Conservation (phyloP, 1,139 yeast genomes). For the Suhomyces coccinellae region DNA sequence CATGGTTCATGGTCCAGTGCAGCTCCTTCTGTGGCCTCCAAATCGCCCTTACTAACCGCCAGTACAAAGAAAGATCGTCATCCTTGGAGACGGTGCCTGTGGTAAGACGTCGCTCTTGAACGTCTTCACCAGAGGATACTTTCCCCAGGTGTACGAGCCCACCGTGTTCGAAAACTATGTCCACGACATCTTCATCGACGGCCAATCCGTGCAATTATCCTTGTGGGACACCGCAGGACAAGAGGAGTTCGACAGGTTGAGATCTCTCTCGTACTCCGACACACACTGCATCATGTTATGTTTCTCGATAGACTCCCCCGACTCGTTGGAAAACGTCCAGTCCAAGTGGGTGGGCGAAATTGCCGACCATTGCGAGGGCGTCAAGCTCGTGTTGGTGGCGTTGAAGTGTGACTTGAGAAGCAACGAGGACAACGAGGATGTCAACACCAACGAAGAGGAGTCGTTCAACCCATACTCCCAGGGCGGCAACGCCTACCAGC, state of each 20-base stretch:
- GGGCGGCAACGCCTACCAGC: constrained; percentile 37
- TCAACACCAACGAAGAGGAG: constrained; percentile 31
- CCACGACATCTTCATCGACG: constrained; percentile 95
- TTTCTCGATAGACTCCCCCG: constrained; percentile 91
- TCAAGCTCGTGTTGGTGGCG: constrained; percentile 89
- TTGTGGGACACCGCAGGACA: constrained; percentile 99
- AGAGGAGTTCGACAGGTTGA: constrained; percentile 92
- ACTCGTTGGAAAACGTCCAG: constrained; percentile 92
- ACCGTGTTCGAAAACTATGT: constrained; percentile 97
- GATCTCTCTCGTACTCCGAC: constrained; percentile 88
- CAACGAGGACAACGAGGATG: constrained; percentile 33
- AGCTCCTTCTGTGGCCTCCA: no score
- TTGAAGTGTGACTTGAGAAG: constrained; percentile 89
- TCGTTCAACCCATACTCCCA: constrained; percentile 36
- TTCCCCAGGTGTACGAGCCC: constrained; percentile 98
- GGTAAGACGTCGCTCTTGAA: constrained; percentile 79
- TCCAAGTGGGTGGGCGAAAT: constrained; percentile 94
- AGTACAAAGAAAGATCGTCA: constrained; percentile 89
- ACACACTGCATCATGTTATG: constrained; percentile 97
- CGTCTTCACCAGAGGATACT: constrained; percentile 95
- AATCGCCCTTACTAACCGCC: constrained; percentile 13
- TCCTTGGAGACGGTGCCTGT: constrained; percentile 94
- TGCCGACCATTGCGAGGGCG: constrained; percentile 96
- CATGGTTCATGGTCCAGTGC: no score
- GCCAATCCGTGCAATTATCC: constrained; percentile 87